These are phyloP conservation scores for Austroboletus eburneus DNA, from an alignment of 768 basidiomycete species.

Conservation along the genomic window DNA sequence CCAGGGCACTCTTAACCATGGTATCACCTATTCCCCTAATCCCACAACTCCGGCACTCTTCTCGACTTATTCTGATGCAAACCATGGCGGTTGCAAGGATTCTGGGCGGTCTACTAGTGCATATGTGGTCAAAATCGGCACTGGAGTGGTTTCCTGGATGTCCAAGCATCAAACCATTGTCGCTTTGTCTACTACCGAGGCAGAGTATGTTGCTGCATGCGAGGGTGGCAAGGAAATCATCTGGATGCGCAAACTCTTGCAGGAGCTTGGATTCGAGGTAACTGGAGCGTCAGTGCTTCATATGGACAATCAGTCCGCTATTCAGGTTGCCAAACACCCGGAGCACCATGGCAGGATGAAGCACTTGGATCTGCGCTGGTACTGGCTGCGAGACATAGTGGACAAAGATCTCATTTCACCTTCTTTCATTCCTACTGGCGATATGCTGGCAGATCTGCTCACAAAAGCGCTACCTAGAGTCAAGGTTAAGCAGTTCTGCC, in stretches of 20 bases:
- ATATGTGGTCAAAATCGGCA: neutral
- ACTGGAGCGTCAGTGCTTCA: neutral
- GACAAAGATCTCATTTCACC: too few species aligned
- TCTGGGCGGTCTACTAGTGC: neutral
- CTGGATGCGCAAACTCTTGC: conserved; percentile 27
- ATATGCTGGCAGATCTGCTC: too few species aligned
- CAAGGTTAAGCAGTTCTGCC: too few species aligned
- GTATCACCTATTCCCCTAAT: neutral
- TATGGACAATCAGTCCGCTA: conserved; percentile 12
- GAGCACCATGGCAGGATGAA: conserved; percentile 24
- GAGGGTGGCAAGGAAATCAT: conserved; percentile 12
- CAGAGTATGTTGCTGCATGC: too few species aligned
- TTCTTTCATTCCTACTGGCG: too few species aligned
- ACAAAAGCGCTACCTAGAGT: too few species aligned
- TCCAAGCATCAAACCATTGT: too few species aligned
- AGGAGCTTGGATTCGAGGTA: conserved; percentile 2
- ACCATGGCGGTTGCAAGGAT: conserved; percentile 3
- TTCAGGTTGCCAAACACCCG: conserved; percentile 14
- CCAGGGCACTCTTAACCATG: neutral
- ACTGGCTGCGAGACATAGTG: too few species aligned
- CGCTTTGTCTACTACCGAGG: too few species aligned
- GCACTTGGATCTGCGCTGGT: conserved; percentile 14
- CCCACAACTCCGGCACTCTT: too few species aligned
- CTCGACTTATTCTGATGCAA: neutral
- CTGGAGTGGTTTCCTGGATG: conserved; percentile 20